Evolutionary conservation across 2,329 filamentous ascomycete species (phyloP).

Genomic region (Xylariaceae sp.): DNA sequence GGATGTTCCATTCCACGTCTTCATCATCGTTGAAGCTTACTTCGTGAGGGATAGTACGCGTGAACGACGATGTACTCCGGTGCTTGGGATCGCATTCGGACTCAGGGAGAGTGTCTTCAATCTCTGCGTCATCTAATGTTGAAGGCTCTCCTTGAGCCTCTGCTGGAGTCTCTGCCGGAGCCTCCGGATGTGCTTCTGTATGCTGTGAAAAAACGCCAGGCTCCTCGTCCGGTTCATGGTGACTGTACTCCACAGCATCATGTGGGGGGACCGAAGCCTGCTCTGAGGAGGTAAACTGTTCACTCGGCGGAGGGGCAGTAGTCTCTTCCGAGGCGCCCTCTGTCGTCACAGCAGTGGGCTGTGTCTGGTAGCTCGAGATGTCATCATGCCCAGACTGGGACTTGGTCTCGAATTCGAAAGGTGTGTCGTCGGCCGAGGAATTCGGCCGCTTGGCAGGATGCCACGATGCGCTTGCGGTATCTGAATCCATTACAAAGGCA

Average conservation of each 20-base stretch:
- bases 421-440: conserved; percentile 23
- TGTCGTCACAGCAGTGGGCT: conserved; percentile 5
- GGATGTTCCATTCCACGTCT: conserved; percentile 52
- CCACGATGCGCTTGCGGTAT: conserved; percentile 42
- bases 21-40: conserved; percentile 55
- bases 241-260: conserved; percentile 22
- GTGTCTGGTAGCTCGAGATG: conserved; percentile 1
- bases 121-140: conserved; percentile 4
- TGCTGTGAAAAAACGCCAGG: conserved; percentile 28
- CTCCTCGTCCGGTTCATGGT: conserved; percentile 25
- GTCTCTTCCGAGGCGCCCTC: not conserved
- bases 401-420: conserved; percentile 14
- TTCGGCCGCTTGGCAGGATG: conserved; percentile 50
- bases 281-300: conserved; percentile 17
- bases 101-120: conserved; percentile 2
- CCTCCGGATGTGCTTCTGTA: conserved; percentile 10
- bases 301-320: conserved; percentile 12
- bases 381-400: conserved; percentile 8
- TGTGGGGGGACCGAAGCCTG: conserved; percentile 14
- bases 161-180: not conserved
- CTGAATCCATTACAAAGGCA: conserved; percentile 38
- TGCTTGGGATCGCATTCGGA: conserved; percentile 44
- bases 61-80: conserved; percentile 57
- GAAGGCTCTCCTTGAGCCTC: not conserved
- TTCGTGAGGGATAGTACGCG: conserved; percentile 58